Evolutionary conservation across 1,284 basidiomycete species (phyloP).

Genomic region (Papiliotrema flavescens): DNA sequence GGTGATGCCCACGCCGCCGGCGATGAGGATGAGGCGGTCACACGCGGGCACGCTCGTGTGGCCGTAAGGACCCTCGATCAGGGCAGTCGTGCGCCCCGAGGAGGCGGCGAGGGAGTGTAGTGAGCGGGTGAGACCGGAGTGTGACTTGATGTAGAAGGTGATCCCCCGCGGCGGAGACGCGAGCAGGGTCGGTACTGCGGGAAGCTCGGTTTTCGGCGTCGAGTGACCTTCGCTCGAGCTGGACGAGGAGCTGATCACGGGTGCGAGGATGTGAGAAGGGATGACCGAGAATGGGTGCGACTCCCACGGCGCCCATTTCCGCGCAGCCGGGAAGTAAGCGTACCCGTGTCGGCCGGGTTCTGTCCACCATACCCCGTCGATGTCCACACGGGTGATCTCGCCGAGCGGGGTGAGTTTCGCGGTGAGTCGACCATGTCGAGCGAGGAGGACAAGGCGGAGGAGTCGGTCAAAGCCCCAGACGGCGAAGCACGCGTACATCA

Average conservation of each 20-base stretch:
- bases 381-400: constrained; percentile 7
- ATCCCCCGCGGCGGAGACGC: background rate
- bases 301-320: constrained; percentile 10
- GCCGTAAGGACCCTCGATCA: constrained; percentile 12
- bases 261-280: background rate
- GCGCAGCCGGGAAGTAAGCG: constrained; percentile 8
- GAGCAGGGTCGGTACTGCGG: background rate
- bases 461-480: constrained; percentile 20
- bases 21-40: constrained; percentile 9
- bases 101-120: background rate
- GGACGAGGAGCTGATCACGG: background rate
- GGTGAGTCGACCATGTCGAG: constrained; percentile 1
- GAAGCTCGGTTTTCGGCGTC: background rate
- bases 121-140: constrained; percentile 1
- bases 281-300: constrained; percentile 13
- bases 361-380: constrained; percentile 3
- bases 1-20: constrained; percentile 13
- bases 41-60: background rate
- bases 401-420: constrained; percentile 6
- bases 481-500: constrained; percentile 11
- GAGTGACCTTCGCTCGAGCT: background rate
- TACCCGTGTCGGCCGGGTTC: constrained; percentile 6
- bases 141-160: constrained; percentile 2
- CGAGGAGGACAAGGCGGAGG: constrained; percentile 3
- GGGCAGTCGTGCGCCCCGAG: background rate